Base-by-base conservation (phyloP, 176 grass and related monocot species). In the Phyllostachys edulis region DNA sequence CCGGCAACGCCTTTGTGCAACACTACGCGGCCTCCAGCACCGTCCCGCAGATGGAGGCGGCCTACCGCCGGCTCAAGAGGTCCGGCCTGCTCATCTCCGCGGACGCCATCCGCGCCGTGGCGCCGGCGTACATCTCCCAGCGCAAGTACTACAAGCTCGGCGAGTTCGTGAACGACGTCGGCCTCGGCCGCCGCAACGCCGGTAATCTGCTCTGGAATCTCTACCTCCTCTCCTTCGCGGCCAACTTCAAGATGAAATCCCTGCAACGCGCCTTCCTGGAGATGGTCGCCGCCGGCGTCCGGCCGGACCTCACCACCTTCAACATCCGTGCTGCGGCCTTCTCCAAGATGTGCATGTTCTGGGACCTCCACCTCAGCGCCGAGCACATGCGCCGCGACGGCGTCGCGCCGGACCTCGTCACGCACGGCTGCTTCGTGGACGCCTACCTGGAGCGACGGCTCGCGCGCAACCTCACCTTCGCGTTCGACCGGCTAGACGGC, bases 241-340 rank as follows among this genome's bases (percentile, higher is more conserved):
- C 89, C 39, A 92, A 95, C 81, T 98, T 98, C 73, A 98, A 95
- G 85, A 95, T 95, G 96, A 98, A 98, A 79, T 93, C 89, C 17
- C 85, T 98, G 51, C 92, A 98, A 71, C 92, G 89, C 69, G 96
- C 92, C 68, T 95, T 98, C 85, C 38, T 95, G 65, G 90, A 91
- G 67, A 98, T 98, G 96, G 76, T 90, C 47, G 91, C 80, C 78
- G 80, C 88, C 29, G 93, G 89, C 3, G 89, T 87, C 83, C 73
- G 26, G 64, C 91, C 91, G 18, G 88, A 98, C 87, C 71, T 95
- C 81, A 94, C 88, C 77, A 95, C 96, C 37, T 98, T 98, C 76
- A 98, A 94, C 83, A 84, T 95, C 65, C 76, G 94, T 64, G 40
- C 89, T 65, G 59, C 82, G 5, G 87, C 94, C 4, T 97, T 91